Conservation (phyloP, 805 yeast genomes). For the Metschnikowia proteae region DNA sequence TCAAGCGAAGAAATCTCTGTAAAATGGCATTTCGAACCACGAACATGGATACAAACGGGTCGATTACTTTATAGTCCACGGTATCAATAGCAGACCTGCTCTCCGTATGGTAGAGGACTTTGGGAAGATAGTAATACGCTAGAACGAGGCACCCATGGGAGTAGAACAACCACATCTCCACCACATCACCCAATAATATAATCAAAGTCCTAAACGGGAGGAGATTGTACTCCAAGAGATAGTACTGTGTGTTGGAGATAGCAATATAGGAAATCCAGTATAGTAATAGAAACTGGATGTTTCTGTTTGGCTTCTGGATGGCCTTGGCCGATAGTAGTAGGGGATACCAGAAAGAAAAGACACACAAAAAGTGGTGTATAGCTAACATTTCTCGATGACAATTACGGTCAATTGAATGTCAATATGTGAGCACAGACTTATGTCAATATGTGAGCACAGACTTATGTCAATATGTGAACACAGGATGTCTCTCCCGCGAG, state of each 20-base stretch:
- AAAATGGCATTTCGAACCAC: conserved; percentile 9
- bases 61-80: conserved; percentile 5
- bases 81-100: not conserved
- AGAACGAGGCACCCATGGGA: conserved; percentile 15
- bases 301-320: conserved; percentile 5
- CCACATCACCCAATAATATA: conserved; percentile 4
- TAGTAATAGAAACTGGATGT: conserved; percentile 10
- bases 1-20: conserved; percentile 3
- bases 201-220: conserved; percentile 3
- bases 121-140: conserved; percentile 9
- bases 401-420: not conserved
- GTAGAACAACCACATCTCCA: conserved; percentile 15
- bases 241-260: conserved; percentile 4
- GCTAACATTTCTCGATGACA: not conserved
- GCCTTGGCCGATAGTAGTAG: conserved; percentile 12
- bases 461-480: not conserved
- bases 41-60: conserved; percentile 6
- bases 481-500: too few species aligned
- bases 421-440: not conserved
- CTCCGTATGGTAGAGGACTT: not conserved
- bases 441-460: not conserved
- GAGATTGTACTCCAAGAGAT: not conserved
- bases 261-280: conserved; percentile 14
- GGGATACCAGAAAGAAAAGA: conserved; percentile 15
- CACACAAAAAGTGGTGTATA: conserved; percentile 4